These are phyloP conservation scores for Suzukiozyma palmioleophila DNA, from an alignment of 1,139 yeast genomes.

Conservation along the genomic window DNA sequence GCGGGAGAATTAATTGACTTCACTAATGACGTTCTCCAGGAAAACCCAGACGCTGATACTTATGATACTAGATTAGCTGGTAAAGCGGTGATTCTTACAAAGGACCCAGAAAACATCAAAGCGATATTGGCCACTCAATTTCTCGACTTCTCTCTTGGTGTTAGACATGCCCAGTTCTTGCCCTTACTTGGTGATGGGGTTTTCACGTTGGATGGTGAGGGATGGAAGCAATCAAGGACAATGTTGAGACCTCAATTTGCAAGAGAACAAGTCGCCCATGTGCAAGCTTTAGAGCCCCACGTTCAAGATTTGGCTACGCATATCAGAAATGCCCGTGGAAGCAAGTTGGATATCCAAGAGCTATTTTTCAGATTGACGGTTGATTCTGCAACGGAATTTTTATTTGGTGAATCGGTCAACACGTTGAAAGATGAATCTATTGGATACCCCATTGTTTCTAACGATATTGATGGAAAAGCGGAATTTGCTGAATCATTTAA, in stretches of 20 bases:
- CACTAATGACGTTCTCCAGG: background rate
- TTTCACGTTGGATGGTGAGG: conserved; percentile 51
- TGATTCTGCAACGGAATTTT: conserved; percentile 56
- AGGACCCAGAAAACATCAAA: conserved; percentile 37
- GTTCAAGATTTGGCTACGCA: conserved; percentile 34
- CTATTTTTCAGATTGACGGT: conserved; percentile 49
- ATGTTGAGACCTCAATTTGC: conserved; percentile 58
- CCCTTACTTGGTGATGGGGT: conserved; percentile 55
- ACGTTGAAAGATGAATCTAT: conserved; percentile 29
- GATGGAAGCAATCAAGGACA: conserved; percentile 56
- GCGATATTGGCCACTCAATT: conserved; percentile 43
- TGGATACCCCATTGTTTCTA: conserved; percentile 12
- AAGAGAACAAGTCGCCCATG: conserved; percentile 51
- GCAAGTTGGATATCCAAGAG: conserved; percentile 43
- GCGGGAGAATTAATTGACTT: background rate
- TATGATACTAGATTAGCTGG: conserved; percentile 15
- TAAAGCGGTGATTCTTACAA: conserved; percentile 19
- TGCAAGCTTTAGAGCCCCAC: conserved; percentile 45
- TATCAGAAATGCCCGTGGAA: conserved; percentile 23
- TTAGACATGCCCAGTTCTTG: conserved; percentile 37
- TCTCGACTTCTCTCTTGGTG: conserved; percentile 49
- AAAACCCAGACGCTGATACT: too few relatives aligned
- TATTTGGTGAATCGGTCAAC: conserved; percentile 52
- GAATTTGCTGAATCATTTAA: conserved; percentile 44
- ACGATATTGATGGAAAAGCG: conserved; percentile 24